phyloP scores from a whole-genome alignment of 2,329 filamentous ascomycete genomes.

The Monosporascus ibericus region DNA sequence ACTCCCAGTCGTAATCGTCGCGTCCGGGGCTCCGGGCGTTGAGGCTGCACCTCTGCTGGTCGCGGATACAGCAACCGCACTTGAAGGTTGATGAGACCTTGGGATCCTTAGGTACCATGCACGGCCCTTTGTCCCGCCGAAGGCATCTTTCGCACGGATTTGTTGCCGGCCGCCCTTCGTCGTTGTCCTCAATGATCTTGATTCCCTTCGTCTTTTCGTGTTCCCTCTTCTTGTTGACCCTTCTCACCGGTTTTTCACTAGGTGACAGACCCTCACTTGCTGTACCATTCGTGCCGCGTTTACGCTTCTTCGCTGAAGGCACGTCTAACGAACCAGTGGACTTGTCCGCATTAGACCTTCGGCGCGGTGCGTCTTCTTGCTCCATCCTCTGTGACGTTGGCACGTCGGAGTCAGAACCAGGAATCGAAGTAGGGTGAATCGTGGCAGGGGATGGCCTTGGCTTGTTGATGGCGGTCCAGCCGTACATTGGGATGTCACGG shows the following conservation, averaged over 20 bases:
- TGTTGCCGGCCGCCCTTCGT: not conserved
- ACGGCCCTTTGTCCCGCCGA: not conserved
- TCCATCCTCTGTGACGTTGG: not conserved
- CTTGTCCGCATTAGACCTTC: not conserved
- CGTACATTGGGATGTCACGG: too few species aligned
- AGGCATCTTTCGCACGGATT: not conserved
- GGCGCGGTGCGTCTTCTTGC: not conserved
- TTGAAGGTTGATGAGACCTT: not conserved
- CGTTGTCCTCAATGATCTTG: not conserved
- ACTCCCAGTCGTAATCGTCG: not conserved
- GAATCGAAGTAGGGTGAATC: not conserved
- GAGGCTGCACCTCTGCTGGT: not conserved
- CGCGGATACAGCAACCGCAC: not conserved
- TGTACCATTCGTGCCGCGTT: not conserved
- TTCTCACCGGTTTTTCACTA: not conserved
- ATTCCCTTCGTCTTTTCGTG: not conserved
- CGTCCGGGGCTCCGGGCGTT: not conserved
- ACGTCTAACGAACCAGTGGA: not conserved
- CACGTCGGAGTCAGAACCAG: not conserved
- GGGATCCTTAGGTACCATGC: not conserved
- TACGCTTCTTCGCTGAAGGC: not conserved
- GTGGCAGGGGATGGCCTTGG: too few species aligned
- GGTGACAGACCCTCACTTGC: not conserved
- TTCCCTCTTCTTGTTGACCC: not conserved
- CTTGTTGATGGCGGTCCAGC: too few species aligned